Percentiles rank a stretch among this genome's conserved stretches.
Evolutionary conservation across 1,139 yeast species (phyloP).

Genomic region (Meyerozyma sp.): DNA sequence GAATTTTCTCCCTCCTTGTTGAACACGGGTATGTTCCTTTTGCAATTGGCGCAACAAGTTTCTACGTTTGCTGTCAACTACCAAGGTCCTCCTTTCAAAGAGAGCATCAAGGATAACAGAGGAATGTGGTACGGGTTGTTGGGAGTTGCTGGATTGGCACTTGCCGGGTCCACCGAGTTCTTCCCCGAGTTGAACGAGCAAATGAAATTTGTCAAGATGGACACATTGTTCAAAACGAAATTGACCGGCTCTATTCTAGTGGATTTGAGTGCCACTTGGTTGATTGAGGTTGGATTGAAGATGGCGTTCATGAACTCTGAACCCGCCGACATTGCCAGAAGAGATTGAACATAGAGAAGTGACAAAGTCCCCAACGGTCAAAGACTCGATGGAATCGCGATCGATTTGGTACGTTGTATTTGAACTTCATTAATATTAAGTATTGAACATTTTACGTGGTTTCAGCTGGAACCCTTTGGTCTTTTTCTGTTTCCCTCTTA

Average conservation of each 20-base stretch:
- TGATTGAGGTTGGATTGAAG: slow-evolving; percentile 76
- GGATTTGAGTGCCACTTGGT: slow-evolving; percentile 76
- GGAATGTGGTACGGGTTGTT: slow-evolving; percentile 96
- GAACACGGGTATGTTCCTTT: slow-evolving; percentile 92
- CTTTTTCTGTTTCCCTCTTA: slow-evolving; percentile 5
- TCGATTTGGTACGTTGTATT: not conserved
- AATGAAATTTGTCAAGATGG: slow-evolving; percentile 89
- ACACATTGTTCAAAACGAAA: slow-evolving; percentile 64
- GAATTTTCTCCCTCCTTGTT: slow-evolving; percentile 82
- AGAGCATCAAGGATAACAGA: slow-evolving; percentile 81
- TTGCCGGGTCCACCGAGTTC: slow-evolving; percentile 91
- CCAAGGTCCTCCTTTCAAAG: slow-evolving; percentile 96
- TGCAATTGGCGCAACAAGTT: slow-evolving; percentile 94
- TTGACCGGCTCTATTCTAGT: slow-evolving; percentile 67
- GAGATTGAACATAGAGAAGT: slow-evolving; percentile 16
- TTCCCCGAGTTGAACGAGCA: slow-evolving; percentile 91
- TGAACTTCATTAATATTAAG: not conserved
- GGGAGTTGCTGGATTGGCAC: slow-evolving; percentile 85
- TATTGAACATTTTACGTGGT: too few relatives aligned
- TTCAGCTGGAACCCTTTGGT: not conserved
- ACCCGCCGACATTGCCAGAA: slow-evolving; percentile 83
- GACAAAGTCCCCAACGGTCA: not conserved
- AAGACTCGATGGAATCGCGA: too few relatives aligned
- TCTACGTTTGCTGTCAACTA: slow-evolving; percentile 97
- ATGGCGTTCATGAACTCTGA: slow-evolving; percentile 83